Base-by-base conservation (phyloP, 768 basidiomycete genomes). In the Symmetrospora coprosmae region DNA sequence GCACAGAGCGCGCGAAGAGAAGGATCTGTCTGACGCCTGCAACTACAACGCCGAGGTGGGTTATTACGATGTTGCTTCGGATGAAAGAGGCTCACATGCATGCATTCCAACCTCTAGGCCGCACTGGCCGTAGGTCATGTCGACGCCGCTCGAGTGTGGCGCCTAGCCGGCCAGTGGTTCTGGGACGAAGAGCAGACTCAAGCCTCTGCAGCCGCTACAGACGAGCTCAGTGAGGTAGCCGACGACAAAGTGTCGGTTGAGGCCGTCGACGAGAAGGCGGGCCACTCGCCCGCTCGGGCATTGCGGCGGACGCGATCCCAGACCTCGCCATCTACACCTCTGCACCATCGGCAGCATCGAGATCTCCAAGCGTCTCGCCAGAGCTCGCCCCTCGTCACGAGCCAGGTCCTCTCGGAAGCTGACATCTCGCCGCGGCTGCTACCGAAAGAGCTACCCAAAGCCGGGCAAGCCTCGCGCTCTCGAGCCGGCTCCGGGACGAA, bases 141-240 rank as follows among this genome's bases (percentile, higher is more conserved):
- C 33, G 41, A 58, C 31, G 25, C 55, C 31, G 55, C 55, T 11
- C 43, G 46, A 35, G 37, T 58, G 31, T 58, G 55, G 55, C n/a
- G 30, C 7, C 55, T 58, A n/a, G 31, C 46, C 25, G 55, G 21
- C 7, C 39, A 58, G 25, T 58, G 55, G 55, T 16, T 58, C 40
- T 39, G 46, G 37, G 19, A 13, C 17, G 33, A 11, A n/a, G 28
- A 17, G 2, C 41, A 43, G 33, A 8, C 40, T 4, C 30, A 45
- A 7, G 7, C 30, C 4, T 28, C 55, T 7, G 46, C 55, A 13
- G 28, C 55, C 27, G 25, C 31, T 47, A 9, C 41, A n/a, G 13
- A 27, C 17, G 28, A 31, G n/a, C n/a, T n/a, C n/a, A n/a, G n/a
- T n/a, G n/a, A n/a, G n/a, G n/a, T n/a, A n/a, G n/a, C n/a, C n/a